Base-by-base conservation (phyloP, 2,329 filamentous ascomycete genomes). In the Hymenoscyphus fraxineus region DNA sequence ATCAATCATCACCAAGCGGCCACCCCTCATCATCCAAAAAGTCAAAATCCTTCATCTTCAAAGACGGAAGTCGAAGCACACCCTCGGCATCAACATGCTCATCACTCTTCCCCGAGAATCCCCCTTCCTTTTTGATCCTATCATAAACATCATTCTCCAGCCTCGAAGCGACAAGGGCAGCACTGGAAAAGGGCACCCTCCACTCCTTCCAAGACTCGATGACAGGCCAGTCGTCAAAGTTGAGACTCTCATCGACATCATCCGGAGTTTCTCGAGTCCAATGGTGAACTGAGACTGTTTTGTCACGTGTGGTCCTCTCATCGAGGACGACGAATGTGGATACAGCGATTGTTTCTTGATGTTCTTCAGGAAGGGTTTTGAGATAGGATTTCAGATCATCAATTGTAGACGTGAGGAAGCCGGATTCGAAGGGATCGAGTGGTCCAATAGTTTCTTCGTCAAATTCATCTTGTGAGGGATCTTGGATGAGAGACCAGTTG, bases 41-140 rank as follows among this genome's bases (percentile, higher is more conserved):
- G 16, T 59, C 57, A 41, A 59, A 59, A n/a, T 59, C 57, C 35
- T 59, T 59, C 57, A 59, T 59, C 38, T 32, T 32, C 57, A 44
- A 44, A 27, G 57, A 40, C n/a, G 57, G 57, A 39, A 59, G 57
- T 59, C 15, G 57, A 27, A 59, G 57, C 2, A 59, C 57, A 1
- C 57, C 57, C 35, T 59, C 57, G 13, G 4, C n/a, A 41, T 59
- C 57, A 59, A 59, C 38, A 19, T 38, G 19, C 15, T 59, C 38
- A 59, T 59, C 57, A 32, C 38, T 44, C 57, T 59, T 59, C 2
- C 31, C 57, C 38, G 57, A 38, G 22, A 59, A 59, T 2, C 41
- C 41, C 16, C 57, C 57, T 38, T 38, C 32, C 13, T 41, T 59
- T 35, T 59, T 40, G 16, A 59, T 38, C 31, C 32, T 19, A 59